Conservation (phyloP, 2,329 filamentous ascomycete genomes). For the Phialophora verrucosa region DNA sequence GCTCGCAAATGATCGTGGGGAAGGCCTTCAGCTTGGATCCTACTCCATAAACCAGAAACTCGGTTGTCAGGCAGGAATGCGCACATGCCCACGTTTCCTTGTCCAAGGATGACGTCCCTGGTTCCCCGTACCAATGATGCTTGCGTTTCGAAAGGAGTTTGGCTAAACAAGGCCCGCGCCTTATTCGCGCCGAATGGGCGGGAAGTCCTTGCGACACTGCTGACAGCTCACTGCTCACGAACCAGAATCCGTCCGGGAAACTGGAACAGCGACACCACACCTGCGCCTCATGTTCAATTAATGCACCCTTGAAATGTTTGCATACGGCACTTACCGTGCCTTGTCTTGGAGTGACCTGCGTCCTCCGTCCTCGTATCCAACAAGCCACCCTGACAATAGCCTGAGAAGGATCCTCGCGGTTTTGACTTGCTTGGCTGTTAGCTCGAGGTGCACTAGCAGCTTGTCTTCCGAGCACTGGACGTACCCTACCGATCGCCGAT, state of each 20-base stretch:
- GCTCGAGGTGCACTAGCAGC: background rate
- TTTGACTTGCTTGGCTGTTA: background rate
- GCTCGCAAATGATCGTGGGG: background rate
- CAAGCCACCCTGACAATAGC: background rate
- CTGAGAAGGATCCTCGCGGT: background rate
- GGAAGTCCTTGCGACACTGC: background rate
- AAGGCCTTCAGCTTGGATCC: background rate
- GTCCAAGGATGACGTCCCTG: background rate
- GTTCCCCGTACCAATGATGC: slow-evolving; percentile 21
- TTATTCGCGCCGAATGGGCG: background rate
- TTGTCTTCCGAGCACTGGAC: background rate
- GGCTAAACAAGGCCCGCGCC: slow-evolving; percentile 19
- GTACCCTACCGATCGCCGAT: background rate
- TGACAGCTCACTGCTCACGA: background rate
- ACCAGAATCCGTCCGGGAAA: background rate
- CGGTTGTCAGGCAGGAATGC: background rate
- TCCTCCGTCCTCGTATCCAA: background rate
- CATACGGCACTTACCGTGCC: background rate
- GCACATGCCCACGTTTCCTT: slow-evolving; percentile 1
- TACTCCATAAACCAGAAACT: background rate
- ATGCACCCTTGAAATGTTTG: background rate
- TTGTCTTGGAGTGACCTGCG: background rate
- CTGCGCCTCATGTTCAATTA: background rate
- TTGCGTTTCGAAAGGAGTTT: background rate
- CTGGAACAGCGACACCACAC: background rate